Evolutionary conservation across 129 eudicot species (phyloP).

Genomic region (Daucus carota): DNA sequence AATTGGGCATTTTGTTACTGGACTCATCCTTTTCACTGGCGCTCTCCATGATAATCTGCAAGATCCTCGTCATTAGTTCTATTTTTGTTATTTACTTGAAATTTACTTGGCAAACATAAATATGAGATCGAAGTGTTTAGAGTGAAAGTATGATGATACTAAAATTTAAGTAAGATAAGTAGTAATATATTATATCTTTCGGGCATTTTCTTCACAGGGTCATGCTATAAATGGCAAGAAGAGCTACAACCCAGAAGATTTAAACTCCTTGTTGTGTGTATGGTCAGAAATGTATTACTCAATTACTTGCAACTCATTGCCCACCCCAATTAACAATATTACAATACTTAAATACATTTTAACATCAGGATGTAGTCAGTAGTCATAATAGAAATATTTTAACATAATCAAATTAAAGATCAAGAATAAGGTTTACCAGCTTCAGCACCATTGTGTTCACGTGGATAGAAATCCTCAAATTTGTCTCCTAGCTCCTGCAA

Average conservation of each 20-base stretch:
- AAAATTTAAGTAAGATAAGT: background rate
- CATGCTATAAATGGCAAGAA: background rate
- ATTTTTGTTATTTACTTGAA: no score
- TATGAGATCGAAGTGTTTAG: background rate
- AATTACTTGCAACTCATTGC: background rate
- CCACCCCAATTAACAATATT: background rate
- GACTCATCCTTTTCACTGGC: no score
- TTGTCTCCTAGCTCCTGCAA: conserved; percentile 69
- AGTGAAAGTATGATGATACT: background rate
- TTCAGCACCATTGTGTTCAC: conserved; percentile 31
- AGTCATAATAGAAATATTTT: background rate
- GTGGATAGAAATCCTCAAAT: conserved; percentile 34
- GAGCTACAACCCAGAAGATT: background rate
- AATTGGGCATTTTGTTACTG: no score
- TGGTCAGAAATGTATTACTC: background rate
- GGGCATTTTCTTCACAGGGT: background rate
- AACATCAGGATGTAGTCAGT: background rate
- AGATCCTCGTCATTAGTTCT: no score
- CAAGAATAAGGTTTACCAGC: conserved; percentile 28
- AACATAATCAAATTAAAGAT: conserved; percentile 3
- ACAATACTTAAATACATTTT: background rate
- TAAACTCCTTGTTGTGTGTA: background rate
- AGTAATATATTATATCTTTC: background rate
- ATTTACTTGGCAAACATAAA: background rate
- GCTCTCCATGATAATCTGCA: no score